These are phyloP conservation scores for Hyphodiscus hymeniophilus DNA, from an alignment of 495 filamentous ascomycete genomes.

Conservation along the genomic window DNA sequence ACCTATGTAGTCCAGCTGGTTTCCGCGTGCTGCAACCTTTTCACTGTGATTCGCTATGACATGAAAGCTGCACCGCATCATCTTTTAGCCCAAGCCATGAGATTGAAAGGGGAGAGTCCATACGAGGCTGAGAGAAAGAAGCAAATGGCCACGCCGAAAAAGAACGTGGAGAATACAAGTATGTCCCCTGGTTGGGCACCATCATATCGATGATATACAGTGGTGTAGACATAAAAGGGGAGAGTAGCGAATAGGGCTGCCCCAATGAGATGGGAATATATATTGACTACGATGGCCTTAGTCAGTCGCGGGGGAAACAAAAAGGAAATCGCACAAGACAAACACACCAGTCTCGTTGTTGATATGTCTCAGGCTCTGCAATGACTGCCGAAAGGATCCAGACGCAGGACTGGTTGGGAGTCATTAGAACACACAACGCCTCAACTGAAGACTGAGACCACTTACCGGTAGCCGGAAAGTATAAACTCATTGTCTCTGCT, in stretches of 20 bases:
- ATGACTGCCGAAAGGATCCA: too few relatives aligned
- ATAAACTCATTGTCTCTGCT: conserved; percentile 4
- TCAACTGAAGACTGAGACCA: neutral
- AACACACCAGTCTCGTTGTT: too few relatives aligned
- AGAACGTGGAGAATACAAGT: neutral
- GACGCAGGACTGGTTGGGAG: too few relatives aligned
- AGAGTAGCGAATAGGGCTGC: neutral
- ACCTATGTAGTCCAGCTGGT: neutral
- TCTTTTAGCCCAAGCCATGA: neutral
- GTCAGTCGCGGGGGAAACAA: neutral
- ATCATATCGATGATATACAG: neutral
- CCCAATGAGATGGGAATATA: neutral
- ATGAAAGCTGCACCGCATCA: neutral
- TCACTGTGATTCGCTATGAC: neutral
- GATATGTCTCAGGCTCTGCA: too few relatives aligned
- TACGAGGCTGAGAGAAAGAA: neutral
- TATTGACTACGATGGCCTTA: neutral
- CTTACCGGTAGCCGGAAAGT: neutral
- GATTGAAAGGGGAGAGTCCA: neutral
- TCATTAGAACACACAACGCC: too few relatives aligned
- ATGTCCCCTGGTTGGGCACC: neutral
- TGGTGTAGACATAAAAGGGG: neutral
- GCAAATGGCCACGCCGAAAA: neutral
- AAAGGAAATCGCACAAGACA: too few relatives aligned
- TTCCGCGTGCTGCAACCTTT: neutral